Base-by-base conservation (phyloP, 129 eudicot species). In the Saposhnikovia divaricata region DNA sequence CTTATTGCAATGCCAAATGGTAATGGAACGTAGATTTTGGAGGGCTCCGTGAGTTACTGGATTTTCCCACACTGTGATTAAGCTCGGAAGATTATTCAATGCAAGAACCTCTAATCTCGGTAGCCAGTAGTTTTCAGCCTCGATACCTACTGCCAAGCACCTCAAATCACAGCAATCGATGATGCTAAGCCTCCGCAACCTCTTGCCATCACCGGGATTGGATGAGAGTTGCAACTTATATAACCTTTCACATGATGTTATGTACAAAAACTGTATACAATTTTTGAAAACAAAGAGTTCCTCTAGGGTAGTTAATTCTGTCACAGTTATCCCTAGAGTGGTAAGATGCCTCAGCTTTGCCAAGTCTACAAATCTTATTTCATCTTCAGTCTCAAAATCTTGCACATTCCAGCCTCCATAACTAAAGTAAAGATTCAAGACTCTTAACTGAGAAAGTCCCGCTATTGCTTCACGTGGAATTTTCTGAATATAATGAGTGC, bases 381-480 rank as follows among this genome's bases (percentile, higher is more conserved):
- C 83, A 37, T 31, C 40, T 15, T 75, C 71, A 1, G 21, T 47
- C 21, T 40, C 74, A 45, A 0, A 40, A 50, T 61, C 74, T 78
- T 43, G 71, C 74, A 53, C 25, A 23, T 85, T 82, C 90, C 90
- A 80, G 78, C 77, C 79, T 14, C 46, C 75, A 14, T 76, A 85
- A 44, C 88, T 85, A 69, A 74, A 78, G 46, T 87, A 85, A 16
- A 87, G 46, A 79, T 87, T 87, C 40, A 87, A 72, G 77, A 69
- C 85, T 80, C 86, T 80, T 42, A 87, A 16, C 7, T 78, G 70
- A 66, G 47, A 73, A 39, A 87, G 84, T 53, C 85, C 82, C 3
- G 83, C 69, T 45, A 87, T 80, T 27, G 85, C 86, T 47, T 78
- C 86, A 27, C 83, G 63, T 42, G 90, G 88, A 57, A 87, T 82